These are phyloP conservation scores for Limonium bicolor DNA, from an alignment of 148 eudicot genomes.

Conservation along the genomic window DNA sequence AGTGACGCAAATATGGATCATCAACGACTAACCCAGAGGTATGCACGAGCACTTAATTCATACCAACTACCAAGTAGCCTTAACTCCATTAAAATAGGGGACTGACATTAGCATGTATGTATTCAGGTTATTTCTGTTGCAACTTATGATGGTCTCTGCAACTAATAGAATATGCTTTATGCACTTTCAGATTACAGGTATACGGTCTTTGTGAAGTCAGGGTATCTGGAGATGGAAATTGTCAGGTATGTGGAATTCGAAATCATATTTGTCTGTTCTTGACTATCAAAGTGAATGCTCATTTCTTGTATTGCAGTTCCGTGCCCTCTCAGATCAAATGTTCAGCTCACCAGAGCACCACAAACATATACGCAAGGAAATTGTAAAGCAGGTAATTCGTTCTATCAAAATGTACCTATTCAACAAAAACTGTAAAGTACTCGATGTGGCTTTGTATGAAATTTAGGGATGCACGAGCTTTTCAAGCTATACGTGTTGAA, in stretches of 20 bases:
- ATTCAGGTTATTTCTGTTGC: not conserved
- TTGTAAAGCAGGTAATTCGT: slow-evolving; percentile 74
- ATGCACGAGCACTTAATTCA: too few species aligned
- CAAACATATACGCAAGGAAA: slow-evolving; percentile 74
- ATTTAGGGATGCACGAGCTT: too few species aligned
- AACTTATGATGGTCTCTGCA: too few species aligned
- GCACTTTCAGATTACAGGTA: slow-evolving; percentile 43
- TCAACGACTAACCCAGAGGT: slow-evolving; percentile 70
- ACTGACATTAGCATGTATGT: not conserved
- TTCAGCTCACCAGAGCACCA: slow-evolving; percentile 68
- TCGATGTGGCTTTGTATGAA: too few species aligned
- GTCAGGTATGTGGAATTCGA: slow-evolving; percentile 51
- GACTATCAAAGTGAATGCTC: slow-evolving; percentile 5
- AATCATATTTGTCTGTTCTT: not conserved
- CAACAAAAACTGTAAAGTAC: too few species aligned
- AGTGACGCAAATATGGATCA: slow-evolving; percentile 78
- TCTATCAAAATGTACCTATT: too few species aligned
- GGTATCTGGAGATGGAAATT: slow-evolving; percentile 94
- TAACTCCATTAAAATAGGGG: not conserved
- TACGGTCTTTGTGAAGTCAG: slow-evolving; percentile 71
- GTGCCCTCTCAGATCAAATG: slow-evolving; percentile 90
- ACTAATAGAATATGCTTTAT: not conserved
- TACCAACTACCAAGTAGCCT: too few species aligned
- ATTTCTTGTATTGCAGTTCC: slow-evolving; percentile 40
- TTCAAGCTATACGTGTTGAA: too few species aligned